Conservation (phyloP, 208 protist species). For the Blastocrithidia nonstop region DNA sequence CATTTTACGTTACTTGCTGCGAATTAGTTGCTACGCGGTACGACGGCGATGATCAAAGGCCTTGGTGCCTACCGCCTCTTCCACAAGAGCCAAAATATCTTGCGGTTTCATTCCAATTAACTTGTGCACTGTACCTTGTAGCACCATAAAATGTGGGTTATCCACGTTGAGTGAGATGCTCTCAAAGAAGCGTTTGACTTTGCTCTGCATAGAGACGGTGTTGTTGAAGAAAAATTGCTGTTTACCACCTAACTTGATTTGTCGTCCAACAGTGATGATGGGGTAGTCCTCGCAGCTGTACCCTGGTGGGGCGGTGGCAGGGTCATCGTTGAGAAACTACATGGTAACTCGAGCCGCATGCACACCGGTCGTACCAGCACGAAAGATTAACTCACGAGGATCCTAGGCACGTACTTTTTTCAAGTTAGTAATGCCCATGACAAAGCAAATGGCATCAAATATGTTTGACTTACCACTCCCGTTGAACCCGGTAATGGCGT, state of each 20-base stretch:
- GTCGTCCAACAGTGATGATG: conserved; percentile 95
- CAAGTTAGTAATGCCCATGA: conserved; percentile 99
- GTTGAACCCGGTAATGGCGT: conserved; percentile 99
- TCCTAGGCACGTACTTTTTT: conserved; percentile 92
- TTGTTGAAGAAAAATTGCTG: conserved; percentile 99
- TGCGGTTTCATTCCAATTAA: conserved; percentile 99
- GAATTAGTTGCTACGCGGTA: conserved; percentile 92
- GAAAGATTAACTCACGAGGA: conserved; percentile 98
- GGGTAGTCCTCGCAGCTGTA: conserved; percentile 93
- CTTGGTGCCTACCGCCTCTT: conserved; percentile 99
- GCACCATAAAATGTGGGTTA: conserved; percentile 99
- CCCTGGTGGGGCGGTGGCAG: conserved; percentile 86
- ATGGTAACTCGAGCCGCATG: conserved; percentile 99
- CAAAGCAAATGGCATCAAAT: conserved; percentile 99
- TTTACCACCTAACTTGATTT: conserved; percentile 91
- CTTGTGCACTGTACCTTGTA: conserved; percentile 99
- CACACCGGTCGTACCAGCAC: conserved; percentile 98
- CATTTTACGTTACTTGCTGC: conserved; percentile 98
- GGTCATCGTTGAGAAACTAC: conserved; percentile 98
- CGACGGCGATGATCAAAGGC: conserved; percentile 98
- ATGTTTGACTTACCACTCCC: conserved; percentile 99
- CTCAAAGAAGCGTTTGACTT: conserved; percentile 99
- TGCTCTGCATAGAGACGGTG: conserved; percentile 87
- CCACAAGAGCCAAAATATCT: conserved; percentile 97
- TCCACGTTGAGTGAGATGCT: conserved; percentile 99